These are phyloP conservation scores for Cnidoscolus chayamansa DNA, from an alignment of 441 rosid species.

Conservation along the genomic window DNA sequence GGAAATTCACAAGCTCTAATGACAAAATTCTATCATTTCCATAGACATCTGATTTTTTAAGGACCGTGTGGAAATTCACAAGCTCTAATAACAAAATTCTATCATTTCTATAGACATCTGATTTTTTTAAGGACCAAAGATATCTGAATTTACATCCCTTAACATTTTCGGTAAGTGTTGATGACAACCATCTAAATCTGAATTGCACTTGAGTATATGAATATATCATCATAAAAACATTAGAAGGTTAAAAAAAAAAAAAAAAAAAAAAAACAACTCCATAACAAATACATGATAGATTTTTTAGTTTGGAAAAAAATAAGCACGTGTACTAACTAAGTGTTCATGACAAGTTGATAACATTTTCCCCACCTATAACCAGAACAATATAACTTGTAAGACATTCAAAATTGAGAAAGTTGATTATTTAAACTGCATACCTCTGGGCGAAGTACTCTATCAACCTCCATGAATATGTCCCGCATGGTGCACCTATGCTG, in stretches of 20 bases:
- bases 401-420: background rate
- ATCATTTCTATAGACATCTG: too few relatives aligned
- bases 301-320: background rate
- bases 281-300: background rate
- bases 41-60: too few relatives aligned
- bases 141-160: background rate
- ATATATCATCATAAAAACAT: background rate
- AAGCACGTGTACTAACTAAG: background rate
- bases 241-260: background rate
- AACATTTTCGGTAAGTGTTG: background rate
- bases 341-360: background rate
- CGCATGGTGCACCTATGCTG: slow-evolving; percentile 53
- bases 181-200: background rate
- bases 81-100: background rate
- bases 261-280: background rate
- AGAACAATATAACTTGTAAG: background rate
- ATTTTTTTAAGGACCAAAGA: background rate
- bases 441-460: slow-evolving; percentile 96
- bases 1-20: background rate
- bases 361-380: background rate
- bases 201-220: background rate
- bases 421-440: slow-evolving; percentile 33
- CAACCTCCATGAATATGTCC: slow-evolving; percentile 73
- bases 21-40: too few relatives aligned
- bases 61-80: background rate